Evolutionary conservation across 164 flowering plant genomes (phyloP), one percentile per base, ranked within the genome.

Genomic region (Stephania yunnanensis): DNA sequence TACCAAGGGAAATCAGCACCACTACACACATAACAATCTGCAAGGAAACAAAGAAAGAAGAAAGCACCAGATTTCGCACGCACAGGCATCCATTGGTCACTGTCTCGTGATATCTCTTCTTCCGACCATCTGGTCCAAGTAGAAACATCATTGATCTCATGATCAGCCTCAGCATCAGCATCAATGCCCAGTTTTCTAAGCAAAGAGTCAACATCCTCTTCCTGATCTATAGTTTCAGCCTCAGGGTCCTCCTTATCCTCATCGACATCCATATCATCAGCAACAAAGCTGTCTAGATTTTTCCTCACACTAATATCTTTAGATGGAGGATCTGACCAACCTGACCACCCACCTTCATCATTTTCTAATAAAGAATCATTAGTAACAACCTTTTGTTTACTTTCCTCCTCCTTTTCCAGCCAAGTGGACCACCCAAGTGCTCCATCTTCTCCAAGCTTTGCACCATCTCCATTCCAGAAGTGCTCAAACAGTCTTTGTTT

Each of bases 371-470:
- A 78, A 10, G 79, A 68, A 69, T 87, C 92, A 73, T 89, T 91
- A 68, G 31, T 73, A 55, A 87, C 52, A 72, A 82, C 73, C 78
- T 81, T 88, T 74, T 89, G 91, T 85, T 96, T 89, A 75, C 79
- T 83, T 72, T 90, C 97, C 82, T 93, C 99, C 82, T 92, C 97
- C 80, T 89, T 93, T 75, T 86, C 95, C 78, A 95, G 80, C 99
- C 99, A 95, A 19, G 81, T 77, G 44, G 94, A 85, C 99, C 99
- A 93, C 77, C 98, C 97, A 83, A 92, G 84, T 9, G 97, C 97
- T 61, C 92, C 98, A 82, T 91, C 97, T 82, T 95, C 98, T 70
- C 99, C 99, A 78, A 95, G 79, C 85, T 96, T 89, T 30, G 93
- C 86, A 82, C 91, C 89, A 83, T 83, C 82, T 81, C 92, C 85